Percentiles rank a stretch among this genome's conserved stretches.
These are phyloP conservation scores for Daedalea quercina DNA, from an alignment of 768 basidiomycete species.

Conservation along the genomic window DNA sequence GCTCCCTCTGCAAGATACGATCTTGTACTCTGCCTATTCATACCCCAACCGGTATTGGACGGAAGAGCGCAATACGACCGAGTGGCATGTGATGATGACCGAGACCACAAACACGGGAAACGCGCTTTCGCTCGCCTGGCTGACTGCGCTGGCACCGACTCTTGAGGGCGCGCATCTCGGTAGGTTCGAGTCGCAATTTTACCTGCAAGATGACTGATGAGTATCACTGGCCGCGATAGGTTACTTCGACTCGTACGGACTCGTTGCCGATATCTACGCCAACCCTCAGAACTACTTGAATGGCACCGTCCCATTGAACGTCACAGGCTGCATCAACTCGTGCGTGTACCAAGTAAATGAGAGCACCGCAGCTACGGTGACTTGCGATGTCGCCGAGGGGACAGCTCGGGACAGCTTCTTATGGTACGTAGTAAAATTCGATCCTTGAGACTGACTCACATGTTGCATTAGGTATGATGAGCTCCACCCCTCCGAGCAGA, in stretches of 20 bases:
- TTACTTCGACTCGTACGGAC: constrained; percentile 51
- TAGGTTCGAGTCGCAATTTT: constrained; percentile 18
- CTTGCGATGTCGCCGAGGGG: constrained; percentile 32
- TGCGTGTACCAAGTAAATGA: constrained; percentile 38
- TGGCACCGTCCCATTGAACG: constrained; percentile 53
- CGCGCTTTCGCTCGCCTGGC: constrained; percentile 15
- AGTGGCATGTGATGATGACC: constrained; percentile 25
- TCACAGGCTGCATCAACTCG: constrained; percentile 41
- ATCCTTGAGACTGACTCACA: not conserved
- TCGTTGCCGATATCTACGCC: constrained; percentile 52
- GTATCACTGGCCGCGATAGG: too few species aligned
- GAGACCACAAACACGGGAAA: constrained; percentile 26
- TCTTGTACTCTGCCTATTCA: constrained; percentile 18
- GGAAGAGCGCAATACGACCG: constrained; percentile 18
- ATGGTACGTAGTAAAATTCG: constrained; percentile 33
- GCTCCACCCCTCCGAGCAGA: constrained; percentile 55
- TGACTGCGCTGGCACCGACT: constrained; percentile 10
- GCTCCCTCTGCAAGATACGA: constrained; percentile 22
- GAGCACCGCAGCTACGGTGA: constrained; percentile 15
- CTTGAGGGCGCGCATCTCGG: constrained; percentile 43
- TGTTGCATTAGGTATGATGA: constrained; percentile 38
- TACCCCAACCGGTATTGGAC: constrained; percentile 23
- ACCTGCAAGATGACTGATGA: not conserved
- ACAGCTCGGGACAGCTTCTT: constrained; percentile 48
- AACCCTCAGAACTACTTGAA: constrained; percentile 49